Percentiles rank a stretch among this genome's conserved stretches.
phyloP scores from a whole-genome alignment of 306 rosid genomes.

The Dryas alaskensis region DNA sequence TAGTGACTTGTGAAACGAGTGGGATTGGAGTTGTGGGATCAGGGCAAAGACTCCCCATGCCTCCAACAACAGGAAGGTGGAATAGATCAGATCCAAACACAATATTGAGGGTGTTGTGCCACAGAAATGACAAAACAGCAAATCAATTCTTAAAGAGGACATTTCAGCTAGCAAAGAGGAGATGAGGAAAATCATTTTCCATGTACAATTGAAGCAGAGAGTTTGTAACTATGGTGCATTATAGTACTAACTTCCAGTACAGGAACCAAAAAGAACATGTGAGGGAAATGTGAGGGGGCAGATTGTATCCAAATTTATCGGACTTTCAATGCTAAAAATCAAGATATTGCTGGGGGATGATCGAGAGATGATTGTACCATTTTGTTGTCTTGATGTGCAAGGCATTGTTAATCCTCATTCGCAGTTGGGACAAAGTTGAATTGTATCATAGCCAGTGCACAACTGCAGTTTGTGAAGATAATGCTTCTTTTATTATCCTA shows the following conservation, averaged over 20 bases:
- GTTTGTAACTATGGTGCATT: slow-evolving; percentile 3
- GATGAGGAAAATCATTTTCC: slow-evolving; percentile 38
- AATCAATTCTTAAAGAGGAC: slow-evolving; percentile 76
- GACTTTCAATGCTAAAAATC: not conserved
- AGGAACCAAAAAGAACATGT: not conserved
- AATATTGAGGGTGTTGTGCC: slow-evolving; percentile 78
- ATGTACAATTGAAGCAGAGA: slow-evolving; percentile 25
- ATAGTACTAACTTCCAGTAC: slow-evolving; percentile 12
- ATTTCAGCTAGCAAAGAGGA: slow-evolving; percentile 82
- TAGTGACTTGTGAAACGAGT: slow-evolving; percentile 64
- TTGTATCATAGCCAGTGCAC: not conserved
- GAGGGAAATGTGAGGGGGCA: not conserved
- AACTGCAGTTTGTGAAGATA: slow-evolving; percentile 3
- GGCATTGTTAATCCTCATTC: not conserved
- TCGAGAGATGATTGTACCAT: not conserved
- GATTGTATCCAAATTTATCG: slow-evolving; percentile 11
- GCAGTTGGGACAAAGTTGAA: not conserved
- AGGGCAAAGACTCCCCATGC: slow-evolving; percentile 73
- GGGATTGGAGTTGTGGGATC: slow-evolving; percentile 61
- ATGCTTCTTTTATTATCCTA: not conserved
- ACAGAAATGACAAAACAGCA: slow-evolving; percentile 69
- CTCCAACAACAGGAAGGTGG: slow-evolving; percentile 94
- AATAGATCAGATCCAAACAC: slow-evolving; percentile 82
- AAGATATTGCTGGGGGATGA: not conserved
- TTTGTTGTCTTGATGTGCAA: not conserved